Evolutionary conservation across 148 eudicot genomes (phyloP).

Genomic region (Euryodendron excelsum): DNA sequence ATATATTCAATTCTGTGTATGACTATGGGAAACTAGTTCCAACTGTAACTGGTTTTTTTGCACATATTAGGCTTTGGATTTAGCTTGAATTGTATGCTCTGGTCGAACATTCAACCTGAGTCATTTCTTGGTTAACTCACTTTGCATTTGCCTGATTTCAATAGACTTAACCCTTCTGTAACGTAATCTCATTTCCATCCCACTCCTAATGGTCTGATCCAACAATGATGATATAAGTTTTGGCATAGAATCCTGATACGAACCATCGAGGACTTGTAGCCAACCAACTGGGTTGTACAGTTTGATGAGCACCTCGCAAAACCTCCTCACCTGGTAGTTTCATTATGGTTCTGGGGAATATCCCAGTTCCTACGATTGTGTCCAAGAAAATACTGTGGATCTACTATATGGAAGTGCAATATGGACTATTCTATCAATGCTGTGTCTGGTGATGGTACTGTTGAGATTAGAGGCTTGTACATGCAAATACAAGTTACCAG

Average conservation of each 20-base stretch:
- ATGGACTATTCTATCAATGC: background rate
- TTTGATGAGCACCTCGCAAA: background rate
- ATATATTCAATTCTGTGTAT: background rate
- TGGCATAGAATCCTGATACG: background rate
- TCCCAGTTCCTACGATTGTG: background rate
- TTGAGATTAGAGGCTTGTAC: background rate
- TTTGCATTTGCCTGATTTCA: background rate
- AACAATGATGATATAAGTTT: background rate
- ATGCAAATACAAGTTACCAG: background rate
- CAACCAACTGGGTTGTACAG: background rate
- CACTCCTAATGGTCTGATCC: background rate
- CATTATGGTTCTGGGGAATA: background rate
- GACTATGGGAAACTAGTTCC: background rate
- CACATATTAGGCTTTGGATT: no score
- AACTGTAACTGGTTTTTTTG: no score
- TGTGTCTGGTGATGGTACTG: background rate
- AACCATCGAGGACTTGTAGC: background rate
- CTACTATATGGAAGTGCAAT: background rate
- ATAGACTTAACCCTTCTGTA: background rate
- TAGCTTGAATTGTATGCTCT: background rate
- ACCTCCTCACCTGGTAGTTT: background rate
- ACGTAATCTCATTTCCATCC: background rate
- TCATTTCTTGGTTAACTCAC: background rate
- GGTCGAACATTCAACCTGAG: background rate
- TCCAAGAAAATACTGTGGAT: background rate